Base-by-base conservation (phyloP, 1,284 basidiomycete genomes). In the Polyporus tsugae region DNA sequence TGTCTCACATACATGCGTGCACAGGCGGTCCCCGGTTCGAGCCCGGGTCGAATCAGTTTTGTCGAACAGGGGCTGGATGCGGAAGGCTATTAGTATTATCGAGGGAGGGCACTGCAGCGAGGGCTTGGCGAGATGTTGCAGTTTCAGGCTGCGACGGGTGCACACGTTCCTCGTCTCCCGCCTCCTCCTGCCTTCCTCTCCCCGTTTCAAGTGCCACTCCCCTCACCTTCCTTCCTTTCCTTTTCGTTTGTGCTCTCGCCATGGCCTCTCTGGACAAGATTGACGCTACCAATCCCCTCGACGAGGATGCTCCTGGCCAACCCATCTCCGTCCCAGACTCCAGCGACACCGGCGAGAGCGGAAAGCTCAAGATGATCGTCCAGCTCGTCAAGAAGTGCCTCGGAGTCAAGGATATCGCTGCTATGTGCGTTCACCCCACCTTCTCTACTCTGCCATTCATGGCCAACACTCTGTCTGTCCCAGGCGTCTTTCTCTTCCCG, bases 291-390 rank as follows among this genome's bases (percentile, higher is more conserved):
- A 70, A 67, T 35, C 66, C 69, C 38, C 52, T 77, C 35, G 89
- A 89, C 70, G 88, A 90, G 60, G 89, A 90, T 38, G 81, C 84
- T 22, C 67, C 73, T 22, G 75, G 76, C 17, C 82, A 84, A 70
- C 80, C 91, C 65, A 87, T 93, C 59, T 89, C 92, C 9, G 84
- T 96, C 2, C 91, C 93, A 61, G 95, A 96, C 75, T 80, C 87
- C 36, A 87, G 86, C 52, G 91, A 92, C 69, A 81, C 87, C 38
- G 92, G 92, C 49, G 95, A 97, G 78, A 93, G 95, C 72, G 91
- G 94, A 59, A 96, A 94, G 86, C 85, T 97, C 72, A 95, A 93
- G 86, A 95, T 96, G 89, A 93, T 97, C 62, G 84, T 96, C 13
- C 89, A 91, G 76, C 87, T 97, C 63, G 88, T 96, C 73, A 95